Percentiles rank a stretch among this genome's conserved stretches.
Conservation (phyloP, 75 land plant genomes). For the Adiantum capillusveneris region DNA sequence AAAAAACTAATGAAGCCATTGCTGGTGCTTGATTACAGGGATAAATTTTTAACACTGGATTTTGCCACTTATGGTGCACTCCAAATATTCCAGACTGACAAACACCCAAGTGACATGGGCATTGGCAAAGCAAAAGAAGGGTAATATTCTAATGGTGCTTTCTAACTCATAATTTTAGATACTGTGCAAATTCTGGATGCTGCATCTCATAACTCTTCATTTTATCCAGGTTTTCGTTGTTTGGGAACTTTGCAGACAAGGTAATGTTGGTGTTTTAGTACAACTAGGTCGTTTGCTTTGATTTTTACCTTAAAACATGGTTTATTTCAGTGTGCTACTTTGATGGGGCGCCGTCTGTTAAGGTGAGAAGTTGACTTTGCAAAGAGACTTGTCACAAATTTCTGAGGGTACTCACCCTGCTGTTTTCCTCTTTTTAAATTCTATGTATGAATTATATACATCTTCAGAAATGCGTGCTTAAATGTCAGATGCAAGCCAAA, state of each 20-base stretch:
- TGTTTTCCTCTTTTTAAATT: too few species aligned
- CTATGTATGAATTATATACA: too few species aligned
- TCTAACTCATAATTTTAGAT: background rate
- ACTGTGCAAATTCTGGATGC: background rate
- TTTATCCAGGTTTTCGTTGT: constrained; percentile 84
- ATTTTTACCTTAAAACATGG: background rate
- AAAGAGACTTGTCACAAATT: too few species aligned
- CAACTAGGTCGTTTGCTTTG: background rate
- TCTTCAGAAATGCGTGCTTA: too few species aligned
- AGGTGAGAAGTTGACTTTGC: constrained; percentile 39
- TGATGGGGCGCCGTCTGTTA: constrained; percentile 75
- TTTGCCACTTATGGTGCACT: constrained; percentile 68
- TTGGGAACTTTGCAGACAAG: constrained; percentile 87
- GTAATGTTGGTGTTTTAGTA: constrained; percentile 17
- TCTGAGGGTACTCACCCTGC: too few species aligned
- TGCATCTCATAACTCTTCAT: background rate
- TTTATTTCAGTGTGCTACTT: constrained; percentile 76
- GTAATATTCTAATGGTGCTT: constrained; percentile 25
- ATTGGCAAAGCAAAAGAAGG: constrained; percentile 98
- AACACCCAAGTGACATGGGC: constrained; percentile 98
- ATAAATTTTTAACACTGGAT: constrained; percentile 86
- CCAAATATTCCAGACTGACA: constrained; percentile 91
- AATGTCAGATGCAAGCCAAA: too few species aligned
- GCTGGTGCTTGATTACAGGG: constrained; percentile 23
- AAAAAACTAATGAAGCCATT: background rate